phyloP scores from a whole-genome alignment of 192 early-diverging fungal species.

The Chytriomyces confervae region DNA sequence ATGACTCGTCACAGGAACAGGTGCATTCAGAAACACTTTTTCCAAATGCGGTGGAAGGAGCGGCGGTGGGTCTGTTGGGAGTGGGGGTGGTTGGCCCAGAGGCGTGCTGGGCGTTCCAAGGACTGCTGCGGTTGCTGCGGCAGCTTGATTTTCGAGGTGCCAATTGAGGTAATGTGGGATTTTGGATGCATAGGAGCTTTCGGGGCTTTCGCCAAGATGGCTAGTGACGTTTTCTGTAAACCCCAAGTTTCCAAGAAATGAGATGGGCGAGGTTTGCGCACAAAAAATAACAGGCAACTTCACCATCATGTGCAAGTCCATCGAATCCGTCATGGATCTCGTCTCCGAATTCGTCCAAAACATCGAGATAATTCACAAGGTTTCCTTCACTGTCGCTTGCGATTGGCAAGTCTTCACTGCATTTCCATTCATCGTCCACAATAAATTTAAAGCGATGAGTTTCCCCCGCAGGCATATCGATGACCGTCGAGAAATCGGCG shows the following conservation, averaged over 20 bases:
- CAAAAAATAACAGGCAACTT: neutral
- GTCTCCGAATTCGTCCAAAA: conserved; percentile 78
- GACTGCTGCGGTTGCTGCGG: neutral
- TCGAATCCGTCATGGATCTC: conserved; percentile 55
- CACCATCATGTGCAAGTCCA: conserved; percentile 37
- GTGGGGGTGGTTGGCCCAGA: conserved; percentile 4
- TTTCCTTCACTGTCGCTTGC: conserved; percentile 95
- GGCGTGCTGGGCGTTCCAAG: conserved; percentile 21
- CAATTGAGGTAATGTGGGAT: conserved; percentile 60
- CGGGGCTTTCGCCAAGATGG: conserved; percentile 62
- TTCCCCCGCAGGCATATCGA: conserved; percentile 85
- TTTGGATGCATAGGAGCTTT: conserved; percentile 64
- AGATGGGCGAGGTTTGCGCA: neutral
- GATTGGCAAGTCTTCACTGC: conserved; percentile 86
- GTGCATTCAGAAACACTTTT: conserved; percentile 89
- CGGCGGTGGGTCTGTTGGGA: conserved; percentile 72
- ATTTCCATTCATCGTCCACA: conserved; percentile 98
- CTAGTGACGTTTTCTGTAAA: conserved; percentile 17
- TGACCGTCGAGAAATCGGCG: conserved; percentile 76
- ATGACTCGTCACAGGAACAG: conserved; percentile 91
- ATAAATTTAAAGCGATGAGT: conserved; percentile 98
- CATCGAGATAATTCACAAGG: conserved; percentile 92
- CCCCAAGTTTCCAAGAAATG: neutral
- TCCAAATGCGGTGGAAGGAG: conserved; percentile 88
- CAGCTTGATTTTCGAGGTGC: conserved; percentile 32